phyloP scores from a whole-genome alignment of 2,329 filamentous ascomycete species.

The Rutstroemia sydowiana region DNA sequence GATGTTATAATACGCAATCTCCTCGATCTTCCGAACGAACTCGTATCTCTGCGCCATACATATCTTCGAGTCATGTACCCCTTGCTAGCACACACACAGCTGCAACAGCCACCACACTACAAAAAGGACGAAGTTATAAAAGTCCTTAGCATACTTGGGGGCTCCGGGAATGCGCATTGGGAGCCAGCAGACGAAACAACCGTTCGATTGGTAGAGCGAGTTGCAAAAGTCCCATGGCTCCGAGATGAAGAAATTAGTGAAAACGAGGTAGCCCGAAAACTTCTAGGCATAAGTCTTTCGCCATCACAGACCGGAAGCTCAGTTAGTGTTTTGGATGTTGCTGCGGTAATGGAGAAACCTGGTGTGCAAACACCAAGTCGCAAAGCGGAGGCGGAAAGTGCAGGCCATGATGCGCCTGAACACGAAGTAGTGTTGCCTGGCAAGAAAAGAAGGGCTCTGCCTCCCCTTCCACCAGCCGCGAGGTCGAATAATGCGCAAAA shows the following conservation, averaged over 20 bases:
- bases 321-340: conserved; percentile 70
- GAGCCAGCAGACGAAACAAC: conserved; percentile 77
- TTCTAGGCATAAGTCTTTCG: conserved; percentile 65
- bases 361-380: conserved; percentile 75
- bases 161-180: conserved; percentile 64
- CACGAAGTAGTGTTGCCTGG: conserved; percentile 11
- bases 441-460: conserved; percentile 20
- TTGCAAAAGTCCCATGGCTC: conserved; percentile 65
- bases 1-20: conserved; percentile 96
- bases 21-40: conserved; percentile 87
- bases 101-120: conserved; percentile 81
- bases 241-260: conserved; percentile 36
- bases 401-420: conserved; percentile 21
- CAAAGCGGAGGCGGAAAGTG: conserved; percentile 32
- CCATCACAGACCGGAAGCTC: conserved; percentile 60
- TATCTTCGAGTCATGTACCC: conserved; percentile 91
- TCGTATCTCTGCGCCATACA: conserved; percentile 72
- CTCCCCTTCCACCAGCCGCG: conserved; percentile 22
- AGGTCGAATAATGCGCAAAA: conserved; percentile 22
- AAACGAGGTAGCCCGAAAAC: conserved; percentile 45
- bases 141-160: conserved; percentile 64
- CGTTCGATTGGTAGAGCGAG: conserved; percentile 67
- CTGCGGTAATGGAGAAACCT: conserved; percentile 72
- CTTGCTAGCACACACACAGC: conserved; percentile 82
- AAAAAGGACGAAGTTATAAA: conserved; percentile 79